Evolutionary conservation across 495 filamentous ascomycete species (phyloP).

Genomic region (Daldinia childiae): DNA sequence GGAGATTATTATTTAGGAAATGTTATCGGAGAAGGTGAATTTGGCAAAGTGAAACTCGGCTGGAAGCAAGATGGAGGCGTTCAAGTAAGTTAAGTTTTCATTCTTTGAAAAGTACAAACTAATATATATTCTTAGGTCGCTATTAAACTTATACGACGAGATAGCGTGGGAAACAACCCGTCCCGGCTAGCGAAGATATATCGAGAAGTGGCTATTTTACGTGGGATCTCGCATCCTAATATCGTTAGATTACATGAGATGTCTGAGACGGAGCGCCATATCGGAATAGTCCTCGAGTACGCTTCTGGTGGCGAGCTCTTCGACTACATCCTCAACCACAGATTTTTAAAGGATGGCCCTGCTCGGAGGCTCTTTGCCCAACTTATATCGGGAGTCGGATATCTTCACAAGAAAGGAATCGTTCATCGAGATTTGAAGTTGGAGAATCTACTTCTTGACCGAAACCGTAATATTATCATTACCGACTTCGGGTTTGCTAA

Average conservation of each 20-base stretch:
- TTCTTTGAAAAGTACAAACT: conserved; percentile 5
- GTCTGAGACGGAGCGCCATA: conserved; percentile 95
- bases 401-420: conserved; percentile 98
- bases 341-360: conserved; percentile 92
- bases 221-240: conserved; percentile 88
- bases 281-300: conserved; percentile 98
- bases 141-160: conserved; percentile 96
- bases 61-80: conserved; percentile 97
- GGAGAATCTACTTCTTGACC: conserved; percentile 94
- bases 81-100: conserved; percentile 57
- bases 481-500: conserved; percentile 99
- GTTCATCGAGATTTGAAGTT: conserved; percentile 97
- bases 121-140: conserved; percentile 71
- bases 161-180: conserved; percentile 85
- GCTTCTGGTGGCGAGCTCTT: conserved; percentile 97
- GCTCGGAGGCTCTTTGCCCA: conserved; percentile 94
- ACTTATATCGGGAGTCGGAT: conserved; percentile 94
- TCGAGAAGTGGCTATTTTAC: conserved; percentile 91
- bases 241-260: conserved; percentile 98
- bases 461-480: conserved; percentile 98
- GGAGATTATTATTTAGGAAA: conserved; percentile 95
- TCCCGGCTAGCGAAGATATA: conserved; percentile 94
- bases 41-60: conserved; percentile 98
- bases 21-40: conserved; percentile 98
- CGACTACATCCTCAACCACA: conserved; percentile 96